Evolutionary conservation across 139 green algal genomes (phyloP), one percentile per base, ranked within the genome.

Genomic region (Chlorella sp.): DNA sequence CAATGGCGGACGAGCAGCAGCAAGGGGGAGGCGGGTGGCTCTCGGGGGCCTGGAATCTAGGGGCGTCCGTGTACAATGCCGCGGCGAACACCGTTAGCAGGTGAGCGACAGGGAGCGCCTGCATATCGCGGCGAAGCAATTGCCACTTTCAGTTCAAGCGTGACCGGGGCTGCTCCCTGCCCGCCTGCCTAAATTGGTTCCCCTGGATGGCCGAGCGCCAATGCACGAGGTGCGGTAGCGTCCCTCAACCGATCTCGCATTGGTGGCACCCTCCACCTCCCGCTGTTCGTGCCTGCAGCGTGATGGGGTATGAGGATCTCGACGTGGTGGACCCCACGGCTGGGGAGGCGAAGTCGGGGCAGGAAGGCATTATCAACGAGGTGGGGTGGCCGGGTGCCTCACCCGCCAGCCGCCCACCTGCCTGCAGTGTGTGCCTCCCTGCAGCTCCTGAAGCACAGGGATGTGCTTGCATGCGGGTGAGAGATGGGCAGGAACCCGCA

Each of bases 271-370:
- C 71, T n/a, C 7, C 21, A 48, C 32, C 53, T 34, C 12, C 37
- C 39, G 40, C 0, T 19, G 40, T 16, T 30, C 15, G 48, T 64
- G 3, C 32, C 16, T 85, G 86, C 92, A 96, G 95, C 88, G 87
- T 94, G 28, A 80, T 96, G 79, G 93, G 93, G 39, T 94, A 92
- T 36, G 95, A 96, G 11, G 93, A 97, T 60, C 84, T 97, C 48
- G 88, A 91, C 71, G 93, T 97, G 1, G 89, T 96, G 21, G 92
- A 97, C 60, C 95, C 95, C 48, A 91, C 92, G 21, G 90, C 78
- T 34, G 86, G 85, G 11, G 82, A 94, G 69, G 91, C 92, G 42
- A 85, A 93, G 26, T 66, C 89, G 5, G 93, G 71, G 30, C 37
- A 91, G 83, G 89, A 91, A 66, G 89, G 37, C 9, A 71, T 79